Base-by-base conservation (phyloP, 208 protist genomes). In the Angomonas ambiguus region DNA sequence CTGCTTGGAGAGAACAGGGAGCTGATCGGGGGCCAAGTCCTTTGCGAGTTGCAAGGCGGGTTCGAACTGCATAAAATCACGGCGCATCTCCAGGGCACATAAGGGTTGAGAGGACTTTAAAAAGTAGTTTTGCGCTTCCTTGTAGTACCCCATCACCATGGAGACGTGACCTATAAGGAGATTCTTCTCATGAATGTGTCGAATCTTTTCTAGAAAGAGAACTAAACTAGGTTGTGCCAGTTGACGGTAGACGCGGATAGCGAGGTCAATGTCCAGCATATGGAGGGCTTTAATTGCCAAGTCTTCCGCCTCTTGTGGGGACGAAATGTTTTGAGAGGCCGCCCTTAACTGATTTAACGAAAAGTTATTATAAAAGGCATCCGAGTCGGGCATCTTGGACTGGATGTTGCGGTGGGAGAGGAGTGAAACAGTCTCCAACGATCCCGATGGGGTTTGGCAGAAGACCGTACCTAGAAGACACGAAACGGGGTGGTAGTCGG, bases 41-140 rank as follows among this genome's bases (percentile, higher is more conserved):
- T 93, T 73, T 1, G 98, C 97, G 20, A 99, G 81, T 3, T 81
- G 51, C 33, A 99, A 83, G 4, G 97, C 97, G 20, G 88, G 82
- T 61, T 98, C 95, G 95, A 96, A 99, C 76, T 98, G 95, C 91
- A 98, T 96, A 60, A 99, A 82, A 73, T 98, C 95, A 16, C 95
- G 87, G 18, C 96, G 89, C 98, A 99, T 99, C 72, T 98, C 89
- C 25, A 99, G 82, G 13, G 98, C 98, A 32, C 87, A 83, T 27
- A 93, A 70, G 57, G 94, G 96, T 65, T 93, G 85, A 25, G 92
- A 92, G 30, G 93, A 98, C 55, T 77, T 79, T 16, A 98, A 65
- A 66, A 98, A 98, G 60, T 85, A 91, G 41, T 76, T 91, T 78
- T 98, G 92, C 27, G 97, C 96, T 55, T 93, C 82, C 66, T 96